Conservation (phyloP, 176 grass and related monocot species). For the Raddia guianensis region DNA sequence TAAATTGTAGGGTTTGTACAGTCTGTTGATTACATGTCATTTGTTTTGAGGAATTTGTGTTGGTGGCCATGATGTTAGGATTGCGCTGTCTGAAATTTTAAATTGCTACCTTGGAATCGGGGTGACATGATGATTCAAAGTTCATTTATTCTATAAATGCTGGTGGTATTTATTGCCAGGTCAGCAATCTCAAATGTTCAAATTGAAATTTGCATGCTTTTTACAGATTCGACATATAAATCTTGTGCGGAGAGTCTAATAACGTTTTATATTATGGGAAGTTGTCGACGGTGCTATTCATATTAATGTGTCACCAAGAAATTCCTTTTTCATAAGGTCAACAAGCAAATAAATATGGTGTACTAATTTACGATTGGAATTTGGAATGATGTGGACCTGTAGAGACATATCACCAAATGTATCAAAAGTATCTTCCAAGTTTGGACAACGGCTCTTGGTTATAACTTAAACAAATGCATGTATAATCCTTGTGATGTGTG, state of each 20-base stretch:
- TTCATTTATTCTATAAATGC: conserved; percentile 17
- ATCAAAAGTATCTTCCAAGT: neutral
- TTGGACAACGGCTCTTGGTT: neutral
- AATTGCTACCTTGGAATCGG: neutral
- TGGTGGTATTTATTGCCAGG: conserved; percentile 5
- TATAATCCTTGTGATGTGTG: conserved; percentile 1
- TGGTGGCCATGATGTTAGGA: conserved; percentile 44
- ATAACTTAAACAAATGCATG: neutral
- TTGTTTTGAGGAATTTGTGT: conserved; percentile 1
- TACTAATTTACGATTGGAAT: conserved; percentile 3
- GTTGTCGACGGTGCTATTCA: neutral
- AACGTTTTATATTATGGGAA: neutral
- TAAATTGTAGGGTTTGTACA: neutral
- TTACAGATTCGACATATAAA: neutral
- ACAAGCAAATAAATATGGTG: neutral
- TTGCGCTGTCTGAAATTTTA: neutral
- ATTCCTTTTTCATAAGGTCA: neutral
- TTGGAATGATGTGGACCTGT: neutral
- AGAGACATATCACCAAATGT: conserved; percentile 28
- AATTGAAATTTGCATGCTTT: neutral
- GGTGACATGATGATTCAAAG: neutral
- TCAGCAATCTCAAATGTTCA: neutral
- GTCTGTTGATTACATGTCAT: conserved; percentile 8
- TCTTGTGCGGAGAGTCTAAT: neutral
- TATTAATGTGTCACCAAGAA: neutral